A percentile compares a stretch with the other conserved stretches of the same genome.
Conservation (phyloP, 1,284 basidiomycete species). For the Ganoderma meredithae region DNA sequence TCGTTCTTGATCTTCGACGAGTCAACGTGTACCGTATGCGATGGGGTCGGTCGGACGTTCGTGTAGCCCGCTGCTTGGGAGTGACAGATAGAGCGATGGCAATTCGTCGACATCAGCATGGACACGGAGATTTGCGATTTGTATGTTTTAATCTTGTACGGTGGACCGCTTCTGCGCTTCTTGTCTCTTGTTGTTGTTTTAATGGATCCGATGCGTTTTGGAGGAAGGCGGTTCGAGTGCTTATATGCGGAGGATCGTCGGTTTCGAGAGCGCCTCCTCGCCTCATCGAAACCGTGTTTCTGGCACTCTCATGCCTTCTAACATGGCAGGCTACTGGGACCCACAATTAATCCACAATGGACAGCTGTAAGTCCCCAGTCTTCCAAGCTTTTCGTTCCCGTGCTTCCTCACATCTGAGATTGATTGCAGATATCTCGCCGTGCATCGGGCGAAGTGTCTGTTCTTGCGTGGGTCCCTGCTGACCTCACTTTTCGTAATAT, state of each 20-base stretch:
- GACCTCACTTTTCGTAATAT: neutral
- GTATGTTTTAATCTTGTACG: neutral
- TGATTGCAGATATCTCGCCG: neutral
- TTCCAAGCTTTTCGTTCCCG: neutral
- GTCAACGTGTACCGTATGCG: constrained; percentile 57
- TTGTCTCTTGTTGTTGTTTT: neutral
- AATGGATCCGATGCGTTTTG: neutral
- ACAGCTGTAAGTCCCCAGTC: neutral
- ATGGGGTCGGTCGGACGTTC: constrained; percentile 65
- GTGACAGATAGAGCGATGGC: neutral
- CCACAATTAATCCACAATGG: neutral
- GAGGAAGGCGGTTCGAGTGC: neutral
- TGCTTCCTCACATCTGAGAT: neutral
- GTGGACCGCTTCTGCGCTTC: neutral
- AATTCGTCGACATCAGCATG: neutral
- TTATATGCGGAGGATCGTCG: neutral
- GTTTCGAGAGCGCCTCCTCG: neutral
- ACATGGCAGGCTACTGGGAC: neutral
- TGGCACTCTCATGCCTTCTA: neutral
- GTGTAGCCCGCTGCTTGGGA: constrained; percentile 11
- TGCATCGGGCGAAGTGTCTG: neutral
- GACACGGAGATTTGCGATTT: neutral
- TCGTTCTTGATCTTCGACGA: constrained; percentile 64
- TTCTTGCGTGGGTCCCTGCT: neutral
- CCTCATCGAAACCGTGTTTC: neutral